Evolutionary conservation across 1,139 yeast species (phyloP), one percentile per base, ranked within the genome.

Genomic region (Suhomyces choctaworum): DNA sequence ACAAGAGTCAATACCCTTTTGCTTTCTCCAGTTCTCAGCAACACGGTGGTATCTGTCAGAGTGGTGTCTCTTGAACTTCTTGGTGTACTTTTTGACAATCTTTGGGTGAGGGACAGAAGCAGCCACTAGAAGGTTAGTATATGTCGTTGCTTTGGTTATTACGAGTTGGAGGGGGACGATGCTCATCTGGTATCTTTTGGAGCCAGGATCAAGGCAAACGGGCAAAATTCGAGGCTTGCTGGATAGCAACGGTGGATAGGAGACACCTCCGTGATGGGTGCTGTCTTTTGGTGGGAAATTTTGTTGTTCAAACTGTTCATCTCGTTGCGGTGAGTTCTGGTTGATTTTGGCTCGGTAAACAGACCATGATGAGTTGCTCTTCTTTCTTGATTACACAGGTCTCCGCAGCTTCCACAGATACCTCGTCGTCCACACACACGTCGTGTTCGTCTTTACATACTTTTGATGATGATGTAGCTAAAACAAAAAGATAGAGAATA

Each of bases 1-100:
- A 78, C 90, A 83, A 62, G 97, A 90, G 82, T 94, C 99, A 69
- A 94, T 94, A 92, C 99, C 99, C 88, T 90, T 92, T 80, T 94
- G 98, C 80, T 92, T 92, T 88, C 99, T 92, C 98, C 98, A 94
- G 82, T 83, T 84, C 78, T 88, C 97, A 64, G 89, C 78, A 60
- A 92, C 97, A 77, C 98, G 90, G 82, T 82, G 82, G 79, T 88
- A 92, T 78, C 97, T 89, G 86, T 94, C 99, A 73, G 97, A 89
- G 82, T 94, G 98, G 75, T 92, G 97, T 81, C 99, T 89, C 92
- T 89, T 92, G 88, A 94, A 94, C 83, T 85, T 85, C 82, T 86
- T 86, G 72, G 90, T 74, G 87, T 89, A 94, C 90, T 94, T 94
- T 92, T 94, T 94, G 75, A 92, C 97, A 78, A 94, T 92, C 89